Conservation (phyloP, 2,329 filamentous ascomycete species). For the Chaetomium sp. region DNA sequence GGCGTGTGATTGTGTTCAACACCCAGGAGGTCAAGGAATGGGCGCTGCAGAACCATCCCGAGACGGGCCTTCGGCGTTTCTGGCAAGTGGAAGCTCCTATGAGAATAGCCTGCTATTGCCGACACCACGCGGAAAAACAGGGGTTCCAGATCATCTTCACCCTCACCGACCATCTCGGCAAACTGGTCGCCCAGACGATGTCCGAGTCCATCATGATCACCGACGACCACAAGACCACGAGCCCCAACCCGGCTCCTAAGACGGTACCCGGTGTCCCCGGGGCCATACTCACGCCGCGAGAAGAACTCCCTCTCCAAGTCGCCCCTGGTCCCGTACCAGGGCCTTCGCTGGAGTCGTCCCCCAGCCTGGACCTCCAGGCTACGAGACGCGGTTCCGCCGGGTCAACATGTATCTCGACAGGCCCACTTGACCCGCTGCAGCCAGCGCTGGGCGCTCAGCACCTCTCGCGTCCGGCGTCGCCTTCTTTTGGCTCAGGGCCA, state of each 20-base stretch:
- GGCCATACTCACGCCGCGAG: conserved; percentile 8
- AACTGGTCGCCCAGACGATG: conserved; percentile 75
- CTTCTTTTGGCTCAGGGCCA: conserved; percentile 56
- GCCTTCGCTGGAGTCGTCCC: conserved; percentile 10
- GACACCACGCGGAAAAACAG: conserved; percentile 87
- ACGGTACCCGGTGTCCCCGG: conserved; percentile 15
- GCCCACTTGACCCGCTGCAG: conserved; percentile 5
- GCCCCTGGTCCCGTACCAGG: neutral
- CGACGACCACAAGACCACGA: conserved; percentile 90
- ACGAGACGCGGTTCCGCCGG: conserved; percentile 8
- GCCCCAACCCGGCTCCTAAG: conserved; percentile 35
- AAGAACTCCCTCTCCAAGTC: conserved; percentile 1
- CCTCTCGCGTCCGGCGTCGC: conserved; percentile 65
- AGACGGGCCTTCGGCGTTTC: conserved; percentile 7
- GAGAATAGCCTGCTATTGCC: conserved; percentile 95
- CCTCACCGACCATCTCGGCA: conserved; percentile 72
- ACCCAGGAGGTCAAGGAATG: conserved; percentile 82
- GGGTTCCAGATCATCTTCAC: conserved; percentile 94
- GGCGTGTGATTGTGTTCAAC: conserved; percentile 85
- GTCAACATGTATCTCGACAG: conserved; percentile 1
- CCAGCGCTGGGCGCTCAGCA: conserved; percentile 3
- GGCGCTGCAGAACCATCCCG: conserved; percentile 40
- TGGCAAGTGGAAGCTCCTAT: conserved; percentile 82
- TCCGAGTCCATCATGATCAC: conserved; percentile 93
- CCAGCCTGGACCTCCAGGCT: conserved; percentile 9